Evolutionary conservation across 352 stramenopile species (phyloP).

Genomic region (Pythium monospermum): DNA sequence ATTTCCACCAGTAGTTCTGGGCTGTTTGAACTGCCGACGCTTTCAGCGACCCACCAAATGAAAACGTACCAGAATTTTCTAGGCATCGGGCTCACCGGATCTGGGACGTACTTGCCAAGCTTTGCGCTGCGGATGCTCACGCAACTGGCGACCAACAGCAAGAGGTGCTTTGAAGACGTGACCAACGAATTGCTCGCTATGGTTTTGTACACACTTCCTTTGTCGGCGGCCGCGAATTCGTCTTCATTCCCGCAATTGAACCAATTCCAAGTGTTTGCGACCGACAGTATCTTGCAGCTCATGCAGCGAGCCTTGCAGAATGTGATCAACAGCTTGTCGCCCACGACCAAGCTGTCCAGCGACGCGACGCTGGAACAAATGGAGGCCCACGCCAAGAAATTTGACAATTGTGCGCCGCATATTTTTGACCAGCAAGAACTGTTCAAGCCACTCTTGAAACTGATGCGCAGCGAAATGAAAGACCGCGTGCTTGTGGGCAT

Average conservation of each 20-base stretch:
- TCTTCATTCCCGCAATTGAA: slow-evolving; percentile 52
- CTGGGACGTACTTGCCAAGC: slow-evolving; percentile 57
- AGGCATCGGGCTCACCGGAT: slow-evolving; percentile 55
- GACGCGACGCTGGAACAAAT: slow-evolving; percentile 41
- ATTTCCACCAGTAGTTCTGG: background rate
- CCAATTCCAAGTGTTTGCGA: slow-evolving; percentile 75
- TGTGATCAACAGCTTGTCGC: slow-evolving; percentile 53
- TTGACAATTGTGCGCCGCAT: slow-evolving; percentile 29
- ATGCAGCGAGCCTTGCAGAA: slow-evolving; percentile 71
- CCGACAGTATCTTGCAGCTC: slow-evolving; percentile 72
- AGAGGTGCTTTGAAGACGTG: slow-evolving; percentile 69
- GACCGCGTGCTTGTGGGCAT: slow-evolving; percentile 62
- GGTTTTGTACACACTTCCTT: slow-evolving; percentile 50
- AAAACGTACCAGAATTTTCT: slow-evolving; percentile 80
- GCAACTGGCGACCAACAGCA: slow-evolving; percentile 64
- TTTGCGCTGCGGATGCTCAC: slow-evolving; percentile 83
- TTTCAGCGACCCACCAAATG: slow-evolving; percentile 59
- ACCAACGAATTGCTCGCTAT: slow-evolving; percentile 70
- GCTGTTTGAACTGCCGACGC: slow-evolving; percentile 27
- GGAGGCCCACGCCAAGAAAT: slow-evolving; percentile 30
- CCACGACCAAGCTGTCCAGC: slow-evolving; percentile 36
- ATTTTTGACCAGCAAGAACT: slow-evolving; percentile 71
- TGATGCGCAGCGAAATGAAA: slow-evolving; percentile 74
- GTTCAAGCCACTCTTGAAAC: slow-evolving; percentile 46
- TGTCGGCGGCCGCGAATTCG: slow-evolving; percentile 27